A percentile compares a stretch with the other conserved stretches of the same genome.
Evolutionary conservation across 306 rosid species (phyloP).

Genomic region (Glycine tomentella): DNA sequence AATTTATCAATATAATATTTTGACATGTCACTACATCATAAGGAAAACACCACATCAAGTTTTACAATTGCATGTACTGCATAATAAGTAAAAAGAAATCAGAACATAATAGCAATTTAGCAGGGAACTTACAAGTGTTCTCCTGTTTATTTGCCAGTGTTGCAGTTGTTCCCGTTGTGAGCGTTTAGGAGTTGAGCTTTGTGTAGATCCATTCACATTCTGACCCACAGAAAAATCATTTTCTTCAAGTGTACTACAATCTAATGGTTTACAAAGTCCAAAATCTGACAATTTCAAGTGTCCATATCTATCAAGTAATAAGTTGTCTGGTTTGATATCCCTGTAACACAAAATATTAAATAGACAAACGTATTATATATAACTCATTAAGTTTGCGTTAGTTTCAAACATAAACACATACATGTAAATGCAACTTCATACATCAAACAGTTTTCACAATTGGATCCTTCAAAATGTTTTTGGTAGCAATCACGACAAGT

Average conservation of each 20-base stretch:
- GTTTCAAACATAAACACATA: constrained; percentile 30
- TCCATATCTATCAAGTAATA: constrained; percentile 93
- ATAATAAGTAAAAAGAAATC: constrained; percentile 25
- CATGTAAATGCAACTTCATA: neutral
- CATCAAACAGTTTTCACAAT: constrained; percentile 38
- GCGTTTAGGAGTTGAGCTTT: constrained; percentile 77
- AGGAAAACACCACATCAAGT: constrained; percentile 31
- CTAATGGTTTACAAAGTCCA: constrained; percentile 98
- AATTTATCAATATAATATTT: constrained; percentile 11
- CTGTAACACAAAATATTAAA: constrained; percentile 57
- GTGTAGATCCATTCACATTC: constrained; percentile 64
- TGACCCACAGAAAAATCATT: constrained; percentile 72
- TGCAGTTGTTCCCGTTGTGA: constrained; percentile 91
- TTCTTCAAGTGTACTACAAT: constrained; percentile 85
- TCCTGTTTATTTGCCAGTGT: constrained; percentile 96
- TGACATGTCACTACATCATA: constrained; percentile 14
- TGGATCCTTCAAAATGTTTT: constrained; percentile 24
- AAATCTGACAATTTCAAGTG: constrained; percentile 96
- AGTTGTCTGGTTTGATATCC: constrained; percentile 98
- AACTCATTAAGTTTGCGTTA: constrained; percentile 24
- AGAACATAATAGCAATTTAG: constrained; percentile 28
- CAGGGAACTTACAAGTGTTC: constrained; percentile 84
- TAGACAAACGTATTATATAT: constrained; percentile 23
- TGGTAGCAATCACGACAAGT: constrained; percentile 38
- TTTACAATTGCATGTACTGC: constrained; percentile 23